Conservation (phyloP, 371 early-diverging fungal species). For the Catenaria anguillulae region DNA sequence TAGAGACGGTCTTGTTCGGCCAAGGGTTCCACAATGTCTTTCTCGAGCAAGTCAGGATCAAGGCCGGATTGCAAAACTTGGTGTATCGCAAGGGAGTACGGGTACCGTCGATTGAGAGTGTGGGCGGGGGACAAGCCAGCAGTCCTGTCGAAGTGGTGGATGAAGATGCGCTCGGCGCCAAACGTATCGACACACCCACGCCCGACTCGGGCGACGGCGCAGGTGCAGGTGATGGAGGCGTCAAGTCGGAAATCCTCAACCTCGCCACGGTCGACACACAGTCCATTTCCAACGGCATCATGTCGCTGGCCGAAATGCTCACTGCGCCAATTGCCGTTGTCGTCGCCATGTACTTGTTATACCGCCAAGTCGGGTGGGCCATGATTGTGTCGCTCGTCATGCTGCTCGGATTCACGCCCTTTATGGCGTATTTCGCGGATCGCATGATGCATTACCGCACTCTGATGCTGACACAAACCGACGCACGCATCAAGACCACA, state of each 20-base stretch:
- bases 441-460: slow-evolving; percentile 57
- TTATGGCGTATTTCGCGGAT: slow-evolving; percentile 38
- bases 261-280: slow-evolving; percentile 70
- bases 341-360: slow-evolving; percentile 61
- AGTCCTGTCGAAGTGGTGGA: not conserved
- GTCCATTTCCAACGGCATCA: slow-evolving; percentile 46
- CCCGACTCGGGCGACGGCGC: too few relatives aligned
- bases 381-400: slow-evolving; percentile 73
- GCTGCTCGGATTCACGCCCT: slow-evolving; percentile 53
- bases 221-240: too few relatives aligned
- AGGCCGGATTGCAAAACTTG: not conserved
- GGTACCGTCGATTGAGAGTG: not conserved
- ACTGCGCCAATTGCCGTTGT: not conserved
- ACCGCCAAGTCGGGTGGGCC: slow-evolving; percentile 64
- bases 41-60: not conserved
- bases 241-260: slow-evolving; percentile 67
- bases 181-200: too few relatives aligned
- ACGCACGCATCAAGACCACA: slow-evolving; percentile 52
- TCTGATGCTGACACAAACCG: slow-evolving; percentile 78
- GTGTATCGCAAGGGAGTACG: not conserved
- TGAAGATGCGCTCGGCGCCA: not conserved
- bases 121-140: too few relatives aligned
- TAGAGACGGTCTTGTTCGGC: not conserved
- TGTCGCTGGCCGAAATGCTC: slow-evolving; percentile 44
- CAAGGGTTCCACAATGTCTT: not conserved